A percentile compares a stretch with the other conserved stretches of the same genome.
phyloP scores from a whole-genome alignment of 2,329 filamentous ascomycete genomes.

The Whalleya microplaca region DNA sequence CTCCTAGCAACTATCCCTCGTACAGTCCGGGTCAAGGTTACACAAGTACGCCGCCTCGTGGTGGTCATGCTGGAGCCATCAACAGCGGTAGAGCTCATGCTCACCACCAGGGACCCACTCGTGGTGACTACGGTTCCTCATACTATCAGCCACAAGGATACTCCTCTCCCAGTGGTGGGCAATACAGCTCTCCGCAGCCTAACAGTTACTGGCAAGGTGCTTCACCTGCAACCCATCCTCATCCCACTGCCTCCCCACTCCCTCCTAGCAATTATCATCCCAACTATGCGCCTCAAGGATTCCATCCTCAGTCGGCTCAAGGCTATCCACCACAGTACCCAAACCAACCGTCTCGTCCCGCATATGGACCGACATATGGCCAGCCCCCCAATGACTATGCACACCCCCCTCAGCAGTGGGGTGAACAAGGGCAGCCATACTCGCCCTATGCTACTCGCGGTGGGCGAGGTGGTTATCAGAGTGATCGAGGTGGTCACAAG shows the following conservation, averaged over 20 bases:
- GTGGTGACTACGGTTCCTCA: constrained; percentile 30
- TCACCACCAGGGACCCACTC: constrained; percentile 30
- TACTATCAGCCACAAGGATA: constrained; percentile 37
- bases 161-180: constrained; percentile 26
- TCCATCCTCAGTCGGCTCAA: constrained; percentile 43
- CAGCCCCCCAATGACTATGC: constrained; percentile 43
- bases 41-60: constrained; percentile 40
- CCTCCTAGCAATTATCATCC: constrained; percentile 47
- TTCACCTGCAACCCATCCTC: constrained; percentile 34
- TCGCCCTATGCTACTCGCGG: constrained; percentile 39
- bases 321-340: constrained; percentile 47
- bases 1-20: constrained; percentile 31
- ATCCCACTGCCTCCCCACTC: constrained; percentile 43
- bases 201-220: constrained; percentile 39
- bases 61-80: constrained; percentile 27
- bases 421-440: constrained; percentile 37
- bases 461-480: constrained; percentile 47
- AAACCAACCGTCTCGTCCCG: constrained; percentile 27
- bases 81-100: constrained; percentile 31
- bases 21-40: constrained; percentile 48
- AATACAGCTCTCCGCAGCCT: constrained; percentile 33
- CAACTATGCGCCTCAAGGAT: constrained; percentile 47
- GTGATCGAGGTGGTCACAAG: constrained; percentile 48
- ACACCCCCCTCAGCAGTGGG: constrained; percentile 47
- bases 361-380: constrained; percentile 47